Conservation (phyloP, 1,284 basidiomycete genomes). For the Coriolopsis trogii region DNA sequence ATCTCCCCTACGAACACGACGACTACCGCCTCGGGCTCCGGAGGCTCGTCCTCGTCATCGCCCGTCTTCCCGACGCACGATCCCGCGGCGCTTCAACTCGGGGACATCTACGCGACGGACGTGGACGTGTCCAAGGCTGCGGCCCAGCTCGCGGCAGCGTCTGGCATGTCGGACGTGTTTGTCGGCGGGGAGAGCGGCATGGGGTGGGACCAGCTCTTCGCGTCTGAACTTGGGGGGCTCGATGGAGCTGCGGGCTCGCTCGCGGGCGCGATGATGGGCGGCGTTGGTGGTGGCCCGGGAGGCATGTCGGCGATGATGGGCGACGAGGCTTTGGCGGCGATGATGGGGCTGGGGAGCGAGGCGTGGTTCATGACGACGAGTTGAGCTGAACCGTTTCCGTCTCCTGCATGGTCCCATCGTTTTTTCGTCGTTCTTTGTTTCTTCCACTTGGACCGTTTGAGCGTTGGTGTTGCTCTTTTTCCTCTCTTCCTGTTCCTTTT, state of each 20-base stretch:
- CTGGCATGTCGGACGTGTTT: slow-evolving; percentile 8
- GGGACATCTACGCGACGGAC: slow-evolving; percentile 17
- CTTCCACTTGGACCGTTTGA: too few relatives aligned
- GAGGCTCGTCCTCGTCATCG: background rate
- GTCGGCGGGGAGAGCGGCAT: background rate
- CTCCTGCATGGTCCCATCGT: too few relatives aligned
- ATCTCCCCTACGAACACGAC: background rate
- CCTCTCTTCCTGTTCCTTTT: too few relatives aligned
- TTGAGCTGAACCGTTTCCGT: background rate
- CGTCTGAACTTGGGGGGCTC: background rate
- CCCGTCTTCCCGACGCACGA: slow-evolving; percentile 5
- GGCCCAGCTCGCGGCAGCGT: slow-evolving; percentile 14
- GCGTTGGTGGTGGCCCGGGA: too few relatives aligned
- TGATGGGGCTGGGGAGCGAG: slow-evolving; percentile 23
- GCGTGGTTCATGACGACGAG: slow-evolving; percentile 18
- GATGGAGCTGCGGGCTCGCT: slow-evolving; percentile 5
- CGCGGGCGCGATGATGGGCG: slow-evolving; percentile 10
- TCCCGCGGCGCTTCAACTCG: slow-evolving; percentile 3
- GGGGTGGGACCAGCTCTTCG: slow-evolving; percentile 19
- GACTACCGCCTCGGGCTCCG: too few relatives aligned
- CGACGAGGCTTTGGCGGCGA: slow-evolving; percentile 22
- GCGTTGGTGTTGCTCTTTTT: too few relatives aligned
- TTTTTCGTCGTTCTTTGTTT: too few relatives aligned
- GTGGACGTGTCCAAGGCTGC: slow-evolving; percentile 21
- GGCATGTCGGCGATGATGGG: slow-evolving; percentile 18